Evolutionary conservation across 176 grass and related monocot species (phyloP), one percentile per base, ranked within the genome.

Genomic region (Oropetium thomaeum): DNA sequence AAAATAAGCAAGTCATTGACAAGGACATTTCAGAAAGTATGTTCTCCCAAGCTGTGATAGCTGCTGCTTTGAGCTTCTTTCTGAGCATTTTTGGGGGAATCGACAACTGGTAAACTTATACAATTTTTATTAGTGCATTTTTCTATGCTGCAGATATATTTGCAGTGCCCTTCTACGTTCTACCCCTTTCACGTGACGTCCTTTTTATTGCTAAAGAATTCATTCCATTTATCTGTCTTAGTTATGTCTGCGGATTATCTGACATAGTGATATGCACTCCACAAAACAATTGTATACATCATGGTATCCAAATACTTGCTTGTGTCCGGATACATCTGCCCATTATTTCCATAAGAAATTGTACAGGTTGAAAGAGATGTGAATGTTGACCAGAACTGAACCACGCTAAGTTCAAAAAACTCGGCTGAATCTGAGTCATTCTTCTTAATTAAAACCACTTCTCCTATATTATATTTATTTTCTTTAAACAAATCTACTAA

Each of bases 1-100:
- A 94, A 71, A 94, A 90, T 34, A 90, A 94, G 74, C 74, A 88
- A 76, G 71, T 76, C 62, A 57, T 82, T 69, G 60, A 70, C 57
- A 94, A 90, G 59, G 75, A 90, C 15, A 75, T 83, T 67, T 73
- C 87, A 81, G 85, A 90, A 72, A 86, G 35, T 74, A 86, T 88
- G 84, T 94, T 90, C 83, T 69, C 31, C 40, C 87, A 87, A 68
- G 92, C 92, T 54, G 85, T 94, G 25, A 43, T 75, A 15, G 85
- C 86, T 40, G 87, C 88, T 64, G 44, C 80, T 70, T 69, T 94
- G 59, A 83, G 82, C 79, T 88, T 90, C 32, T 54, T 90, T 32
- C 73, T 94, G 68, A 86, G 92, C 74, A 69, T 39, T 73, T 94
- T 90, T 70, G 88, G 92, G 27, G 37, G 88, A 86, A 90, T 94